Conservation (phyloP, 257 asterid species). For the Leonotis leonurus region DNA sequence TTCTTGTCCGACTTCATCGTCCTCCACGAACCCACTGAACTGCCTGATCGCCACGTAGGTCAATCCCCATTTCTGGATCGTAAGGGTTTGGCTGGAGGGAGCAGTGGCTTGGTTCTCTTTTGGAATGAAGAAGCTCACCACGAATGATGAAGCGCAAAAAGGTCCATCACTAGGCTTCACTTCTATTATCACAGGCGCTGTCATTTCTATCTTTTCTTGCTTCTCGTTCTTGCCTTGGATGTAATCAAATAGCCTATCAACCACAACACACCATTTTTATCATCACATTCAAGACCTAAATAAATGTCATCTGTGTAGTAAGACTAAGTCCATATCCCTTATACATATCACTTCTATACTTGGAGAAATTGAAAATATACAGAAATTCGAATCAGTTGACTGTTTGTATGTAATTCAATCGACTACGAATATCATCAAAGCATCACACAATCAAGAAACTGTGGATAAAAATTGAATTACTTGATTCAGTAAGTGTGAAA, state of each 20-base stretch:
- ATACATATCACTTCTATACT: too few species aligned
- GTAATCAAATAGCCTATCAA: constrained; percentile 53
- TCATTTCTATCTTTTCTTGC: constrained; percentile 56
- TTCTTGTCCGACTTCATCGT: constrained; percentile 39
- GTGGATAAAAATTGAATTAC: background rate
- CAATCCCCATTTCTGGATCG: constrained; percentile 50
- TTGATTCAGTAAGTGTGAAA: background rate
- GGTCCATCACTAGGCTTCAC: constrained; percentile 78
- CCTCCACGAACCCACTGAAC: constrained; percentile 55
- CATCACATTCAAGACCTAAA: background rate
- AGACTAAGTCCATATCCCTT: background rate
- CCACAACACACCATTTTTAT: background rate
- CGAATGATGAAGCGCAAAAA: constrained; percentile 57
- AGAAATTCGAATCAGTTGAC: too few species aligned
- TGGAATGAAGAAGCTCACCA: constrained; percentile 59
- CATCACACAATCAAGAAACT: background rate
- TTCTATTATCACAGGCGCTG: constrained; percentile 65
- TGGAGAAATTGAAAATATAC: too few species aligned
- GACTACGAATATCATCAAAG: too few species aligned
- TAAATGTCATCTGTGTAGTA: too few species aligned
- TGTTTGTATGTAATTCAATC: too few species aligned
- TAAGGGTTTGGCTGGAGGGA: constrained; percentile 57
- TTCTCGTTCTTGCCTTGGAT: constrained; percentile 59
- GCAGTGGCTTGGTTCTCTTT: constrained; percentile 57
- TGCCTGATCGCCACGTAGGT: constrained; percentile 64